phyloP scores from a whole-genome alignment of 495 filamentous ascomycete genomes.

The Parathielavia hyrcaniae region DNA sequence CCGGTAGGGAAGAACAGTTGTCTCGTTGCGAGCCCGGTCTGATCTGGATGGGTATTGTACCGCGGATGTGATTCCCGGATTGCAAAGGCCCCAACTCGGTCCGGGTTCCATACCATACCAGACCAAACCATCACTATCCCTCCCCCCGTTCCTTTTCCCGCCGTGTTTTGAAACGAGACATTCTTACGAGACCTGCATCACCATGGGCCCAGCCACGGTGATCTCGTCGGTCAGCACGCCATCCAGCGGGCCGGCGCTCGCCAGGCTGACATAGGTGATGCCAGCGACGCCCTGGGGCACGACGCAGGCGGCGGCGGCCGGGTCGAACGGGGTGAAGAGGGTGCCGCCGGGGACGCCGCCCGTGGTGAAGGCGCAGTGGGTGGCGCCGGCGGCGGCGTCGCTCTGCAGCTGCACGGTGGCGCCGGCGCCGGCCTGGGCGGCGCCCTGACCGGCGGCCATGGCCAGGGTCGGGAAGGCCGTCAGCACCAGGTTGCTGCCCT shows the following conservation, averaged over 20 bases:
- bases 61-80: no score
- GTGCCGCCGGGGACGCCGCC: constrained; percentile 48
- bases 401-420: constrained; percentile 38
- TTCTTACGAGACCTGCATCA: constrained; percentile 45
- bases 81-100: no score
- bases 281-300: constrained; percentile 49
- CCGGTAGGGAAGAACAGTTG: neutral
- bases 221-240: constrained; percentile 46
- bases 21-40: constrained; percentile 2
- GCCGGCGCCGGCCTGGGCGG: constrained; percentile 42
- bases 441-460: constrained; percentile 42
- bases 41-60: neutral
- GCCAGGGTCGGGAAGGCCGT: constrained; percentile 52
- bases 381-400: constrained; percentile 38
- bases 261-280: constrained; percentile 50
- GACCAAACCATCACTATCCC: neutral
- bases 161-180: neutral
- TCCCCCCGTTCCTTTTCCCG: neutral
- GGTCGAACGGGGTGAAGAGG: constrained; percentile 45
- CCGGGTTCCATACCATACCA: neutral
- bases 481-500: constrained; percentile 51
- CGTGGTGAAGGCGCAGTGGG: constrained; percentile 53
- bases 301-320: constrained; percentile 44
- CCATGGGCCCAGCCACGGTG: constrained; percentile 48
- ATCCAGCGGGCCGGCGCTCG: constrained; percentile 38